Evolutionary conservation across 2,329 filamentous ascomycete species (phyloP), one percentile per base, ranked within the genome.

Genomic region (Cladorrhinum sp.): DNA sequence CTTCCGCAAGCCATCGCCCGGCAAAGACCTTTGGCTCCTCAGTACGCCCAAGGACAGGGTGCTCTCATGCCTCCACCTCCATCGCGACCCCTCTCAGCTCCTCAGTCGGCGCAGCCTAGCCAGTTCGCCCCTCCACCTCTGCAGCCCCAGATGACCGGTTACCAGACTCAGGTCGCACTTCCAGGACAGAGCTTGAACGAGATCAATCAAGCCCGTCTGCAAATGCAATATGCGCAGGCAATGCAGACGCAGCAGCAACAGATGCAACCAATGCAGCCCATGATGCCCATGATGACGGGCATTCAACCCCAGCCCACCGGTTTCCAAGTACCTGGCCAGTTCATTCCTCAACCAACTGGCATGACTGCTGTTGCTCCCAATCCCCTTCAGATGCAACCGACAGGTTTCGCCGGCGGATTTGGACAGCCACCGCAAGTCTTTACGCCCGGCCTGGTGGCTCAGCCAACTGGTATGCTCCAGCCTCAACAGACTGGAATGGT

Each of bases 121-220:
- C 82, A 81, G 3, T 95, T 96, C 73, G 83, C 84, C 7, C 84
- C 89, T 18, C 86, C 91, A 55, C 87, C 91, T 16, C 76, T 97
- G 67, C 88, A 93, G 72, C 87, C 92, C 57, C 94, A 97, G 72
- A 84, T 93, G 74, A 97, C 95, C 4, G 92, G 94, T 8, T 63
- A 75, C 66, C 62, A 70, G 77, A 78, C 65, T 10, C 86, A 86
- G 65, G 79, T 91, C 59, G 88, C 90, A 26, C 85, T 88, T 28
- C 83, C 85, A 2, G 91, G 92, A 12, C 90, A 94, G 73, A 94
- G 88, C 72, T 73, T 96, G 67, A 83, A 86, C 68, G 91, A 94
- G 51, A 78, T 95, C 50, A 85, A 78, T 61, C 87, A 90, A 70
- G 82, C 84, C 64, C 83, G 86, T 54, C 73, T 88, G 64, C 87